Percentiles rank a stretch among this genome's conserved stretches.
Evolutionary conservation across 176 grass and related monocot species (phyloP).

Genomic region (Miscanthus lutarioriparius): DNA sequence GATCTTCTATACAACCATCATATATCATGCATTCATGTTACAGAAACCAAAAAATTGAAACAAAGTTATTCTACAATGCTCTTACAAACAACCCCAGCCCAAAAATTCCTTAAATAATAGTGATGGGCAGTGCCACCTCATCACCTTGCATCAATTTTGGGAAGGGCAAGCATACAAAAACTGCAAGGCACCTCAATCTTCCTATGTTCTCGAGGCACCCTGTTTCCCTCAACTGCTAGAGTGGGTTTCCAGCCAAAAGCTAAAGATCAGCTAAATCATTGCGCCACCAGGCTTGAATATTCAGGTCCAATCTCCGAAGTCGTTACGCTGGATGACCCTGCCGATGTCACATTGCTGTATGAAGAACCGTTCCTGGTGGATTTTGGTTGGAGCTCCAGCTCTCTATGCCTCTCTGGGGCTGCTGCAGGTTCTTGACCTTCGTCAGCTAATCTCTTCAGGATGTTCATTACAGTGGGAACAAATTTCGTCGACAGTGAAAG

Average conservation of each 20-base stretch:
- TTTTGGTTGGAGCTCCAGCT: constrained; percentile 62
- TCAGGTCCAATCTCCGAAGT: constrained; percentile 57
- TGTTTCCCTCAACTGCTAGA: constrained; percentile 21
- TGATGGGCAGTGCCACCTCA: not conserved
- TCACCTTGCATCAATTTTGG: constrained; percentile 29
- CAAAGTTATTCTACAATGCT: constrained; percentile 41
- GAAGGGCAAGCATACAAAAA: constrained; percentile 41
- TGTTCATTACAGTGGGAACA: constrained; percentile 94
- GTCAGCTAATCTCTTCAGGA: constrained; percentile 88
- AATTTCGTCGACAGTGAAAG: constrained; percentile 95
- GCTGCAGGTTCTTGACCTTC: constrained; percentile 60
- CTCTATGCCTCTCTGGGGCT: constrained; percentile 48
- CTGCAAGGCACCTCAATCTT: constrained; percentile 32
- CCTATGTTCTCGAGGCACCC: not conserved
- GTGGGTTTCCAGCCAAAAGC: constrained; percentile 26
- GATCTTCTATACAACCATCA: constrained; percentile 51
- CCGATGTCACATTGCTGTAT: constrained; percentile 55
- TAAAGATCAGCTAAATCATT: constrained; percentile 50
- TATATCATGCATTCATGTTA: constrained; percentile 26
- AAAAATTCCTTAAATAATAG: constrained; percentile 35
- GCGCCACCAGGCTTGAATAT: constrained; percentile 54
- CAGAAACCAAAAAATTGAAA: constrained; percentile 38
- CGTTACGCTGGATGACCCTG: constrained; percentile 68
- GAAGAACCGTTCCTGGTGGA: constrained; percentile 60
- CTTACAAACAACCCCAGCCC: constrained; percentile 43